Conservation (phyloP, 2,329 filamentous ascomycete genomes). For the Colletotrichum tofieldiae region DNA sequence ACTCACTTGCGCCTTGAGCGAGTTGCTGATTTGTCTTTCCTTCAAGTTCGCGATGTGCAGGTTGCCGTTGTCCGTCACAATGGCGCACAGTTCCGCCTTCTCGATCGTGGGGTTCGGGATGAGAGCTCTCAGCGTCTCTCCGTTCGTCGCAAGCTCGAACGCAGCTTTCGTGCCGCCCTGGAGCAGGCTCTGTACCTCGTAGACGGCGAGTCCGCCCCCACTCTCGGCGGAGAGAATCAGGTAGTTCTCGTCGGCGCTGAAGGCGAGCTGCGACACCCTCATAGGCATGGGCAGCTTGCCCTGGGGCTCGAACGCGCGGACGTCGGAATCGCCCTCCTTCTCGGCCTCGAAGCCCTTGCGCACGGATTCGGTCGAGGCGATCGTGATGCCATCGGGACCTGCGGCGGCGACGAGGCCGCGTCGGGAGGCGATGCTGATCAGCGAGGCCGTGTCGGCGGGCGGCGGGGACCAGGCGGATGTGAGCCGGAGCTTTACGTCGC, state of each 20-base stretch:
- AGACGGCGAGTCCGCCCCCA: conserved; percentile 87
- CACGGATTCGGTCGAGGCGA: conserved; percentile 84
- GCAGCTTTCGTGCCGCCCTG: conserved; percentile 77
- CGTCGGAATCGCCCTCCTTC: conserved; percentile 74
- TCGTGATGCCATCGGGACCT: conserved; percentile 82
- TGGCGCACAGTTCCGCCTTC: conserved; percentile 81
- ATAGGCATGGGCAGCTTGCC: conserved; percentile 80
- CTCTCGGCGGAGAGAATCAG: conserved; percentile 87
- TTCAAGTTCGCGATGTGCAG: conserved; percentile 88
- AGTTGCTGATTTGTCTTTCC: conserved; percentile 74
- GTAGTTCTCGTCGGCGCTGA: conserved; percentile 90
- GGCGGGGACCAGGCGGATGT: conserved; percentile 84
- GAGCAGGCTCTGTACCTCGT: conserved; percentile 79
- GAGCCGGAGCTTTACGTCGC: conserved; percentile 87
- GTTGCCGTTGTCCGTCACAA: conserved; percentile 85
- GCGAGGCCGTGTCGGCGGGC: conserved; percentile 83
- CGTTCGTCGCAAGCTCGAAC: conserved; percentile 84
- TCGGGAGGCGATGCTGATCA: conserved; percentile 86
- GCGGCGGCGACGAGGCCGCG: conserved; percentile 90
- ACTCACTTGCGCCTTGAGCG: conserved; percentile 81
- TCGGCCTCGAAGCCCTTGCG: conserved; percentile 79
- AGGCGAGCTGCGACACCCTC: conserved; percentile 89
- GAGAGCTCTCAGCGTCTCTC: conserved; percentile 80
- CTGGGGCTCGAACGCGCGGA: conserved; percentile 81
- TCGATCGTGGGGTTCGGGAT: conserved; percentile 85